Conservation (phyloP, 2,329 filamentous ascomycete species). For the Fusarium nematophilum region DNA sequence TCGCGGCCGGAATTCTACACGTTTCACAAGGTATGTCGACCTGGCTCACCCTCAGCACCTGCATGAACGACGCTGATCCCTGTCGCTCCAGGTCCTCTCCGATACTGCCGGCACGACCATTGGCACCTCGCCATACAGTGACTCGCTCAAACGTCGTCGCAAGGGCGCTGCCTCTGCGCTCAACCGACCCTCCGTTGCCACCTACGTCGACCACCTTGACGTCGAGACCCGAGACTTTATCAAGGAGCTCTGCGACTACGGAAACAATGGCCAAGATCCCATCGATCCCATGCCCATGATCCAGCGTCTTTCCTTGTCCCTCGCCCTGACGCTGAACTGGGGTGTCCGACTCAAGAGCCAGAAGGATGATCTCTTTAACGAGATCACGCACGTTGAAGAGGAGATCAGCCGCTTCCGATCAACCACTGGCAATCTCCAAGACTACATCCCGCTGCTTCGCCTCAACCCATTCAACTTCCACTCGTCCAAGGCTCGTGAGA, state of each 20-base stretch:
- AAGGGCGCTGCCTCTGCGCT: constrained; percentile 74
- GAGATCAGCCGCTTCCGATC: constrained; percentile 69
- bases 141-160: constrained; percentile 71
- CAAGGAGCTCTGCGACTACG: constrained; percentile 68
- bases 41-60: fast-evolving
- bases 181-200: constrained; percentile 72
- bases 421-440: constrained; percentile 70
- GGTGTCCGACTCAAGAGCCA: constrained; percentile 69
- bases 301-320: constrained; percentile 70
- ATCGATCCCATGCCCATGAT: constrained; percentile 77
- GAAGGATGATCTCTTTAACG: constrained; percentile 69
- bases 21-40: constrained; percentile 62
- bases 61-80: neutral
- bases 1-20: constrained; percentile 69
- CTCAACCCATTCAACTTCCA: constrained; percentile 72
- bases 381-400: constrained; percentile 72
- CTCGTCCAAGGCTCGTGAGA: constrained; percentile 67
- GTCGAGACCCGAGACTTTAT: constrained; percentile 72
- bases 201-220: constrained; percentile 71
- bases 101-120: constrained; percentile 76
- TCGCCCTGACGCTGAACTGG: constrained; percentile 74
- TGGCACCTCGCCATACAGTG: constrained; percentile 74
- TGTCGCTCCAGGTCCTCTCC: constrained; percentile 62
- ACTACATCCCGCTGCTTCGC: constrained; percentile 69
- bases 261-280: constrained; percentile 62